Evolutionary conservation across 2,329 filamentous ascomycete species (phyloP).

Genomic region (Leptographium procerum): DNA sequence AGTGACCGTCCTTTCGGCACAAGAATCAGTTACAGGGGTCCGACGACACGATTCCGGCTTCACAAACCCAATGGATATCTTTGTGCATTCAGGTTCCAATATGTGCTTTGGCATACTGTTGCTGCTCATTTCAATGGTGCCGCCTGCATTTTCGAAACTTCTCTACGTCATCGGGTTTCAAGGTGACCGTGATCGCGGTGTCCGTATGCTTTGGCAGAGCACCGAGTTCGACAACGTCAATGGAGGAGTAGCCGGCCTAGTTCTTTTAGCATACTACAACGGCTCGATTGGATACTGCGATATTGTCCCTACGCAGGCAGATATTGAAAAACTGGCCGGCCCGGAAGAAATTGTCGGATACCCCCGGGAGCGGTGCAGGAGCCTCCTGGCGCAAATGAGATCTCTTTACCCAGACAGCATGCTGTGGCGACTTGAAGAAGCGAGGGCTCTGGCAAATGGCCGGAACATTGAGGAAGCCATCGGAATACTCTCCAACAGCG

Average conservation of each 20-base stretch:
- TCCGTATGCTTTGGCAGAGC: conserved; percentile 82
- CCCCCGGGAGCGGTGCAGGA: conserved; percentile 55
- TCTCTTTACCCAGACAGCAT: conserved; percentile 67
- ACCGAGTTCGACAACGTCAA: conserved; percentile 81
- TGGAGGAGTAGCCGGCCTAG: conserved; percentile 76
- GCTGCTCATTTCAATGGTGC: conserved; percentile 83
- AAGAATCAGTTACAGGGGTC: conserved; percentile 1
- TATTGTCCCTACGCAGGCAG: conserved; percentile 58
- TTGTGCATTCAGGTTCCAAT: conserved; percentile 79
- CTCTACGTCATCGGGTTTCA: conserved; percentile 83
- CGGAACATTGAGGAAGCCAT: conserved; percentile 57
- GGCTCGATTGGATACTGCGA: conserved; percentile 77
- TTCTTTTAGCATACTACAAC: conserved; percentile 80
- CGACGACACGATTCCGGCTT: conserved; percentile 32
- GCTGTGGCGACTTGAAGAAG: conserved; percentile 83
- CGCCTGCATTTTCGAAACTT: conserved; percentile 78
- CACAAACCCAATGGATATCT: conserved; percentile 67
- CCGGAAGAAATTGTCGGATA: conserved; percentile 56
- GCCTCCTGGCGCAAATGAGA: conserved; percentile 63
- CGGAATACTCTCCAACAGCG: conserved; percentile 46
- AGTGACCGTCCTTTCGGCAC: neutral
- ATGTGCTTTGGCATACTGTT: conserved; percentile 84
- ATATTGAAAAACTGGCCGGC: conserved; percentile 32
- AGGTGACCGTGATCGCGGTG: conserved; percentile 72
- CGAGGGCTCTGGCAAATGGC: conserved; percentile 59